These are phyloP conservation scores for Fraxinus cuspidata DNA, from an alignment of 257 asterid species.

Conservation along the genomic window DNA sequence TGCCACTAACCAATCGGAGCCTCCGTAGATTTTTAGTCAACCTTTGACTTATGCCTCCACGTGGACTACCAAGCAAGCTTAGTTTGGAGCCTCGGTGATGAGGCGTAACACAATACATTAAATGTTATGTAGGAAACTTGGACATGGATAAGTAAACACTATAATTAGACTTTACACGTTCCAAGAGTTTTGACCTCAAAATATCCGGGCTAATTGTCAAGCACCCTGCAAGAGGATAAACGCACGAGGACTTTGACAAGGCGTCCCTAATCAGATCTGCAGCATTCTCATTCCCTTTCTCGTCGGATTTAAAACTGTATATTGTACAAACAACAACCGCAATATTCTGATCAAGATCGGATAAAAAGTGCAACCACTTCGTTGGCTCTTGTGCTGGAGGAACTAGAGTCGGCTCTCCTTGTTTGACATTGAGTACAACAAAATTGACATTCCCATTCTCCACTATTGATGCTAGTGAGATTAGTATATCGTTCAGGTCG, in stretches of 20 bases:
- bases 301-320: slow-evolving; percentile 71
- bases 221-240: slow-evolving; percentile 79
- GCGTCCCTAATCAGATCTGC: slow-evolving; percentile 58
- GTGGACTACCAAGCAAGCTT: too few species aligned
- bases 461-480: slow-evolving; percentile 30
- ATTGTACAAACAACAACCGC: slow-evolving; percentile 79
- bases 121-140: too few species aligned
- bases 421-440: slow-evolving; percentile 51
- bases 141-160: too few species aligned
- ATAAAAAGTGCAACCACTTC: slow-evolving; percentile 61
- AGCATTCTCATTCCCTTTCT: slow-evolving; percentile 54
- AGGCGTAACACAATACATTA: too few species aligned
- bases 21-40: too few species aligned
- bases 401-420: slow-evolving; percentile 55
- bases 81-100: too few species aligned
- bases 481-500: too few species aligned
- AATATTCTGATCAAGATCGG: slow-evolving; percentile 85
- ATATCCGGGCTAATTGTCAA: slow-evolving; percentile 61
- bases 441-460: slow-evolving; percentile 43
- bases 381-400: slow-evolving; percentile 62
- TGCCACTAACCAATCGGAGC: too few species aligned
- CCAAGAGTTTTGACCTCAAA: too few species aligned
- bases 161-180: too few species aligned
- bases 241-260: slow-evolving; percentile 68
- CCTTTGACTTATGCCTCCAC: too few species aligned